Conservation (phyloP, 805 yeast species). For the Wickerhamiella cacticola region DNA sequence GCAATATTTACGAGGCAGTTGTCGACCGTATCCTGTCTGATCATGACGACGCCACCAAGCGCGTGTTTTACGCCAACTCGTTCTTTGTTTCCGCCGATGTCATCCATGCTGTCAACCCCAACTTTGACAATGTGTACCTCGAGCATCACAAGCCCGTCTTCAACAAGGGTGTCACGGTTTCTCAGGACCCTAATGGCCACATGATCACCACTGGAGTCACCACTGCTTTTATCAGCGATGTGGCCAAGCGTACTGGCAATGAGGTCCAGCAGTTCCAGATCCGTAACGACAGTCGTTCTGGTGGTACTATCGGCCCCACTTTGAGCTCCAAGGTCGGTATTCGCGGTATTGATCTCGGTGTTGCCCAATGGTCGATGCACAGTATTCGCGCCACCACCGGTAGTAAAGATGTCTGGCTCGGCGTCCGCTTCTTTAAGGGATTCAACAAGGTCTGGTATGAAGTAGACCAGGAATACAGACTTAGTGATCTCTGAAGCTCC, state of each 20-base stretch:
- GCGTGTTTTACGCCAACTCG: slow-evolving; percentile 53
- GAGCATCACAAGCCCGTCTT: slow-evolving; percentile 73
- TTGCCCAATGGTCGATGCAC: slow-evolving; percentile 79
- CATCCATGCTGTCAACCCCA: slow-evolving; percentile 70
- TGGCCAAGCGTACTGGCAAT: slow-evolving; percentile 55
- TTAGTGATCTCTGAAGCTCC: slow-evolving; percentile 2
- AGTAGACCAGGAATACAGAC: slow-evolving; percentile 30
- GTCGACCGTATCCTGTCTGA: slow-evolving; percentile 38
- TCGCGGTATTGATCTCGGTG: slow-evolving; percentile 63
- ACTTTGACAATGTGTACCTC: slow-evolving; percentile 44
- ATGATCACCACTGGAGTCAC: slow-evolving; percentile 76
- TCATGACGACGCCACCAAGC: slow-evolving; percentile 28
- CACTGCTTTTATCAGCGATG: slow-evolving; percentile 52
- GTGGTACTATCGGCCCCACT: slow-evolving; percentile 78
- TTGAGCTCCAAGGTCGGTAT: slow-evolving; percentile 31
- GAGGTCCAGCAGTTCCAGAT: slow-evolving; percentile 69
- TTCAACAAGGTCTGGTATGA: slow-evolving; percentile 58
- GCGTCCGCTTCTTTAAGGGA: slow-evolving; percentile 56
- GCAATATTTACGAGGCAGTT: slow-evolving; percentile 57
- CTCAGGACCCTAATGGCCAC: slow-evolving; percentile 68
- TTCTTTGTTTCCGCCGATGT: slow-evolving; percentile 77
- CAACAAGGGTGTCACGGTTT: slow-evolving; percentile 59
- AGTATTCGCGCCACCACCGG: slow-evolving; percentile 75
- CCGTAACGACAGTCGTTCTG: slow-evolving; percentile 72
- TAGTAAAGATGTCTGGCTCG: slow-evolving; percentile 62